These are phyloP conservation scores for Coniochaeta sp. DNA, from an alignment of 2,329 filamentous ascomycete species.

Conservation along the genomic window DNA sequence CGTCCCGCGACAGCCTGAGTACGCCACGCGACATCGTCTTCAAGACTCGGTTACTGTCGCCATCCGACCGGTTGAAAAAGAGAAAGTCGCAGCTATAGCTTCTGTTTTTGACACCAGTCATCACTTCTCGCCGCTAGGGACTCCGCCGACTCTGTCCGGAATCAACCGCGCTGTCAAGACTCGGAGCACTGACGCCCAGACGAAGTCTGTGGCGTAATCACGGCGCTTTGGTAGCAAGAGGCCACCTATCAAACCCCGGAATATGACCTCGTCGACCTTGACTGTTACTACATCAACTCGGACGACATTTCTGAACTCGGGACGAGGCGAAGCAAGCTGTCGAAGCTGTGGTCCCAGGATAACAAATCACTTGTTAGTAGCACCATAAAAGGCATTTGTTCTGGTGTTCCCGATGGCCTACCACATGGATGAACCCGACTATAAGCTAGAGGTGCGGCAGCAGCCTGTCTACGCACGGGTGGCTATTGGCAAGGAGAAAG, in stretches of 20 bases:
- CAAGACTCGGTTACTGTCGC: not conserved
- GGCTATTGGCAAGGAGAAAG: constrained; percentile 67
- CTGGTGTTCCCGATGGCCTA: not conserved
- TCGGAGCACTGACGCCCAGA: not conserved
- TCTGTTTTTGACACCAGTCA: not conserved
- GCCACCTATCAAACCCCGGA: not conserved
- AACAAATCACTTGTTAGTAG: not conserved
- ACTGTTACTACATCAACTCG: not conserved
- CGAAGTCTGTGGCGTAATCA: not conserved
- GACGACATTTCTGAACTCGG: not conserved
- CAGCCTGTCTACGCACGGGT: constrained; percentile 61
- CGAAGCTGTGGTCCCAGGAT: not conserved
- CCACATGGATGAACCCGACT: constrained; percentile 14
- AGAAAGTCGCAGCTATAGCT: not conserved
- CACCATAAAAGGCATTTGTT: not conserved
- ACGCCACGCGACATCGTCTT: not conserved
- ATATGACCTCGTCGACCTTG: not conserved
- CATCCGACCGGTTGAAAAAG: not conserved
- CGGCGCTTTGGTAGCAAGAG: not conserved
- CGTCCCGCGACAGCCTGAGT: not conserved
- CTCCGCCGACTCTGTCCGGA: not conserved
- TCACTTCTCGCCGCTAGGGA: not conserved
- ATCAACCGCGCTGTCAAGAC: not conserved
- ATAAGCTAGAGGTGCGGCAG: constrained; percentile 44
- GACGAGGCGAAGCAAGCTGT: not conserved